phyloP scores from a whole-genome alignment of 2,329 filamentous ascomycete species.

The Microcyclosporella mali region DNA sequence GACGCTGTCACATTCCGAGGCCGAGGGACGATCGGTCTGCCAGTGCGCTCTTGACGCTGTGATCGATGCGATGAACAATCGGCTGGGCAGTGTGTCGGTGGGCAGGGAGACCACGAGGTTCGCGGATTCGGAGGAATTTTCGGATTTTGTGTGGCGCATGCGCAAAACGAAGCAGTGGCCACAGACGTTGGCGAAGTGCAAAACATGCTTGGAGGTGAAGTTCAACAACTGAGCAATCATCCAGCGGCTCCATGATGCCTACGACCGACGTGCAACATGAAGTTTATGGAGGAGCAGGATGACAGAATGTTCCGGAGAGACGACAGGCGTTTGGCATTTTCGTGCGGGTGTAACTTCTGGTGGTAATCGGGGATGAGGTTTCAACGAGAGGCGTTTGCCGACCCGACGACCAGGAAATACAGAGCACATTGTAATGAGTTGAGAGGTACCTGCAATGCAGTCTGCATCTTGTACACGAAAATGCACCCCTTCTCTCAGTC shows the following conservation, averaged over 20 bases:
- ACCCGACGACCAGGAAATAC: too few relatives aligned
- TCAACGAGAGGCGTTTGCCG: too few relatives aligned
- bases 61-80: neutral
- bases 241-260: neutral
- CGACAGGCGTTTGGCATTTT: too few relatives aligned
- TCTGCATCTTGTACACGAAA: too few relatives aligned
- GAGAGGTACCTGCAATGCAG: too few relatives aligned
- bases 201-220: conserved; percentile 6
- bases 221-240: conserved; percentile 6
- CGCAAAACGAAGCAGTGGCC: conserved; percentile 13
- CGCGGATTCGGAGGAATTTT: conserved; percentile 8
- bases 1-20: neutral
- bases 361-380: too few relatives aligned
- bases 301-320: too few relatives aligned
- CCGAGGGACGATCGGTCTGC: conserved; percentile 5
- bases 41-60: conserved; percentile 7
- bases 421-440: too few relatives aligned
- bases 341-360: too few relatives aligned
- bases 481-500: too few relatives aligned
- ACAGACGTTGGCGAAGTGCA: conserved; percentile 6
- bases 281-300: too few relatives aligned
- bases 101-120: conserved; percentile 5
- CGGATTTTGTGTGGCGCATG: conserved; percentile 12
- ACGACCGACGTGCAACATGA: too few relatives aligned
- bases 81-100: neutral